Percentiles rank a stretch among this genome's conserved stretches.
These are phyloP conservation scores for Phyllostachys edulis DNA, from an alignment of 176 grass and related monocot species.

Conservation along the genomic window DNA sequence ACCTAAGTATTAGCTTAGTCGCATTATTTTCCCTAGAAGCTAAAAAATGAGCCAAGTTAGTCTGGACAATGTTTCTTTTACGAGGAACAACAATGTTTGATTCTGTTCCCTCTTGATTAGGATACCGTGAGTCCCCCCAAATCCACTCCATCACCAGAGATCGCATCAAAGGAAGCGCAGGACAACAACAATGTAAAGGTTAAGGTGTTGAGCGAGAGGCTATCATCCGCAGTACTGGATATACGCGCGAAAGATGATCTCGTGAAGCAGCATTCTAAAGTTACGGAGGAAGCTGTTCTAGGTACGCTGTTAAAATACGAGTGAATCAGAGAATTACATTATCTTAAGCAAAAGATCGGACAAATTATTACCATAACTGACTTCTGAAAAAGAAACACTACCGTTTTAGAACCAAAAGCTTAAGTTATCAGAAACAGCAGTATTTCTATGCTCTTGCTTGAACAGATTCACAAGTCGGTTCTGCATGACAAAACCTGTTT, in stretches of 20 bases:
- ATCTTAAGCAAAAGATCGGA: conserved; percentile 14
- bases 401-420: background rate
- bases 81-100: conserved; percentile 21
- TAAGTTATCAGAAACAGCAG: background rate
- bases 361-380: background rate
- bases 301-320: conserved; percentile 39
- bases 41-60: conserved; percentile 2
- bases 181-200: conserved; percentile 51
- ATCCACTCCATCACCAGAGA: conserved; percentile 52
- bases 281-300: conserved; percentile 96
- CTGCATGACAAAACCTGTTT: background rate
- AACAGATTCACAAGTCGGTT: background rate
- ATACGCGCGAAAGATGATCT: conserved; percentile 81
- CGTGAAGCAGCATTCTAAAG: conserved; percentile 86
- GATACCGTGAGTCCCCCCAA: conserved; percentile 40
- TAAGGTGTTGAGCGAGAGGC: conserved; percentile 69
- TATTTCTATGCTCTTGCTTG: background rate
- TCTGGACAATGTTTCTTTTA: conserved; percentile 2
- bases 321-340: background rate
- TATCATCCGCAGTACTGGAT: conserved; percentile 68
- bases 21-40: conserved; percentile 11
- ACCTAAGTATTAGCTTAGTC: background rate
- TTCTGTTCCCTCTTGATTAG: conserved; percentile 49
- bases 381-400: background rate
- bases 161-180: conserved; percentile 45